Conservation (phyloP, 208 protist species). For the Leishmania braziliensis region DNA sequence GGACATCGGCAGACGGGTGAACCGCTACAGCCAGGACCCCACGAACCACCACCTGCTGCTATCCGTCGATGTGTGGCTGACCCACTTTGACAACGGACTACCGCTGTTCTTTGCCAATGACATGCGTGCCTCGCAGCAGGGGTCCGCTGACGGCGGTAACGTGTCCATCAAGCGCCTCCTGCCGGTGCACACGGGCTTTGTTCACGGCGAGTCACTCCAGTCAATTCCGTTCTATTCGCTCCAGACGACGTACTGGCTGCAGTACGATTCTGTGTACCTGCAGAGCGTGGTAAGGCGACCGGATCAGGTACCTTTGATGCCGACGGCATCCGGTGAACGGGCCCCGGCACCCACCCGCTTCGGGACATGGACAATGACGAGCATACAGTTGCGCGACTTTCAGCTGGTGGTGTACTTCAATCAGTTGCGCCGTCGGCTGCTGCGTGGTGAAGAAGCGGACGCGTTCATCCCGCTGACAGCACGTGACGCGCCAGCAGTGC, state of each 20-base stretch:
- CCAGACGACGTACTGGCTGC: conserved; percentile 9
- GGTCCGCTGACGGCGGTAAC: not conserved
- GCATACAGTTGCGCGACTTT: conserved; percentile 18
- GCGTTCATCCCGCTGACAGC: not conserved
- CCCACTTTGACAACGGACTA: conserved; percentile 2
- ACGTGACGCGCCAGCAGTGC: not conserved
- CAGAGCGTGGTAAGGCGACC: not conserved
- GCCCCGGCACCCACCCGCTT: not conserved
- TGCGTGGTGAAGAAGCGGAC: not conserved
- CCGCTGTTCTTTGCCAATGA: conserved; percentile 8
- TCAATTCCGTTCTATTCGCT: conserved; percentile 15
- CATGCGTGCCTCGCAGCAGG: not conserved
- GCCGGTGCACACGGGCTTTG: conserved; percentile 20
- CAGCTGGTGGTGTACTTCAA: conserved; percentile 28
- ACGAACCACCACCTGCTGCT: conserved; percentile 14
- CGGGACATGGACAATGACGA: conserved; percentile 17
- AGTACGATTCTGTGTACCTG: conserved; percentile 30
- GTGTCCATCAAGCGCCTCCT: conserved; percentile 6
- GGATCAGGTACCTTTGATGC: not conserved
- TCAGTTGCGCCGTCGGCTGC: conserved; percentile 10
- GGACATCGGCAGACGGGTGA: not conserved
- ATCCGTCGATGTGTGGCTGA: conserved; percentile 21
- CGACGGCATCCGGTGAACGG: not conserved
- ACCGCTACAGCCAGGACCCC: not conserved
- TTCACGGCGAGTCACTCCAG: conserved; percentile 23